Percentiles rank a stretch among this genome's conserved stretches.
Evolutionary conservation across 1,139 yeast genomes (phyloP).

Genomic region (Taphrina populina): DNA sequence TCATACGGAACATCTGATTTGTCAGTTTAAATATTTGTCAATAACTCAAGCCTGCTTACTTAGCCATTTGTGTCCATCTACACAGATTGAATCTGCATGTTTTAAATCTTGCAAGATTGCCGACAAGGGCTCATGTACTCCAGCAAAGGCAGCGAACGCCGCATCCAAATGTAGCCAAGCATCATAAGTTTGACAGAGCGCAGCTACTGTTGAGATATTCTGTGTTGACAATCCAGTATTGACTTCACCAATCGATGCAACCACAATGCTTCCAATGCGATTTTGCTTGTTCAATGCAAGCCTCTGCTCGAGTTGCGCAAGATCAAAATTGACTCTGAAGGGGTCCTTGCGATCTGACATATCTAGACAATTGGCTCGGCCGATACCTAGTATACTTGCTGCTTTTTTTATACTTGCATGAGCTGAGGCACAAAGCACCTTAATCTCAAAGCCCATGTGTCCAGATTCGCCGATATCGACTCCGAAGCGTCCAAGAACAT

Average conservation of each 20-base stretch:
- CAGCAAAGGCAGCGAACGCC: conserved; percentile 16
- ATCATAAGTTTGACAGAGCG: conserved; percentile 1
- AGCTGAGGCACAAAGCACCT: conserved; percentile 3
- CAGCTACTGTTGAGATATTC: background rate
- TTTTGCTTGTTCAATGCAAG: background rate
- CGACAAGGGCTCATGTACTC: background rate
- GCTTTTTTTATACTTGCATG: conserved; percentile 14
- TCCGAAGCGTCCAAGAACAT: background rate
- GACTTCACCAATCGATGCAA: conserved; percentile 13
- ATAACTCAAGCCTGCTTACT: background rate
- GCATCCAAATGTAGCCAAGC: conserved; percentile 23
- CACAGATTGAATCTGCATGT: conserved; percentile 11
- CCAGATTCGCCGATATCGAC: conserved; percentile 18
- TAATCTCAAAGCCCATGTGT: background rate
- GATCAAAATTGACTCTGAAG: conserved; percentile 7
- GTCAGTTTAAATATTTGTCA: background rate
- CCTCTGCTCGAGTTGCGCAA: background rate
- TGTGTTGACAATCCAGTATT: conserved; percentile 16
- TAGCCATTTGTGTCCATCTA: conserved; percentile 22
- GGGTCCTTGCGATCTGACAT: conserved; percentile 1
- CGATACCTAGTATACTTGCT: conserved; percentile 11
- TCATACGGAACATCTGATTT: conserved; percentile 13
- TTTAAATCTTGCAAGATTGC: background rate
- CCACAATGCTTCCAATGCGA: background rate
- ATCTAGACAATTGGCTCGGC: conserved; percentile 3